Evolutionary conservation across 805 yeast genomes (phyloP).

Genomic region (Candida arabinofermentans): DNA sequence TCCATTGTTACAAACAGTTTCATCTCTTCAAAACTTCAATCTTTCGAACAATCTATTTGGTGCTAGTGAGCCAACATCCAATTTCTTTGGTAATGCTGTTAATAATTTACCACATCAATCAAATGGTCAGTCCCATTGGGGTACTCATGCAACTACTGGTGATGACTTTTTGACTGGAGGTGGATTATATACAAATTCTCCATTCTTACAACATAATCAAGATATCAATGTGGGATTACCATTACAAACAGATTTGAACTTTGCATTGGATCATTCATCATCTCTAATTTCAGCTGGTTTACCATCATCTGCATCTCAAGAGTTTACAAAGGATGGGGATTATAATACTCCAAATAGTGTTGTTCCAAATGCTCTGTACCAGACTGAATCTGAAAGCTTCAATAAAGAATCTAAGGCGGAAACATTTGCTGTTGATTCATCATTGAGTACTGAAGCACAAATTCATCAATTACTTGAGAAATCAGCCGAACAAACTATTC

Average conservation of each 20-base stretch:
- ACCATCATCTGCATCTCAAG: background rate
- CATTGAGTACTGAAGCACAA: background rate
- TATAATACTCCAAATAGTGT: too few relatives aligned
- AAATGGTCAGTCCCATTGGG: conserved; percentile 6
- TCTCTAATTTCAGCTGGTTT: background rate
- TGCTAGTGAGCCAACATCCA: conserved; percentile 7
- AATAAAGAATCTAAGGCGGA: too few relatives aligned
- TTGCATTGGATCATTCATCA: conserved; percentile 2
- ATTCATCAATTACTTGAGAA: background rate
- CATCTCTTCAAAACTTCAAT: too few relatives aligned
- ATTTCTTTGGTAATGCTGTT: conserved; percentile 10
- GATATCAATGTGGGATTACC: conserved; percentile 6
- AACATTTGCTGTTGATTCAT: background rate
- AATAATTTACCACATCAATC: conserved; percentile 7
- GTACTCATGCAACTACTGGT: conserved; percentile 1
- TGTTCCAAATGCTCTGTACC: too few relatives aligned
- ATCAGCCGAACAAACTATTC: background rate
- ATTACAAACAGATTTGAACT: conserved; percentile 6
- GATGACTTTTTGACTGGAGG: conserved; percentile 9
- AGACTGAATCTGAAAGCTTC: too few relatives aligned
- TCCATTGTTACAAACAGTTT: conserved; percentile 9
- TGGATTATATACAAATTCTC: conserved; percentile 19
- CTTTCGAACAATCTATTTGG: conserved; percentile 2
- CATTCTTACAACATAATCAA: conserved; percentile 23
- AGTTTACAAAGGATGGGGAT: too few relatives aligned